A percentile compares a stretch with the other conserved stretches of the same genome.
Evolutionary conservation across 2,329 filamentous ascomycete genomes (phyloP).

Genomic region (Chaetomiaceae sp.): DNA sequence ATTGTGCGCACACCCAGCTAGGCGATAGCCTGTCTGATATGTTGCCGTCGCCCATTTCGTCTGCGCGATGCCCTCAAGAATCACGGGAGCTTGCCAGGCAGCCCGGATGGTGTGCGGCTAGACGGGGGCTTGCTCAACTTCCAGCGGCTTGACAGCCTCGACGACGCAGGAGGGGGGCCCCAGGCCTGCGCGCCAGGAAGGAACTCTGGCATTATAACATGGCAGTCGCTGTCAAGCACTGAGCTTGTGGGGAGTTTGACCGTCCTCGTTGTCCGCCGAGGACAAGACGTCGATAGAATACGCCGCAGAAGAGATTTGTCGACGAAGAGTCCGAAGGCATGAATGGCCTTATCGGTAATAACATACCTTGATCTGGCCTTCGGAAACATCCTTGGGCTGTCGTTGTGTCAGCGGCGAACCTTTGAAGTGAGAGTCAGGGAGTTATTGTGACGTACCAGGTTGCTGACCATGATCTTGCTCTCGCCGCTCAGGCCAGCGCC

Average conservation of each 20-base stretch:
- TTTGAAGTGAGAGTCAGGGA: neutral
- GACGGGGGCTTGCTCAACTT: conserved; percentile 27
- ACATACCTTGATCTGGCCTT: conserved; percentile 99
- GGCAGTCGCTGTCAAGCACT: conserved; percentile 19
- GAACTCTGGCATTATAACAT: conserved; percentile 24
- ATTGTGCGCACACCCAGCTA: conserved; percentile 20
- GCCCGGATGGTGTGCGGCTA: conserved; percentile 19
- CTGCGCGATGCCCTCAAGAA: conserved; percentile 14
- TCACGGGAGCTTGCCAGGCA: conserved; percentile 29
- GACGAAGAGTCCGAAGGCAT: conserved; percentile 67
- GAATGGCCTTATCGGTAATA: conserved; percentile 79
- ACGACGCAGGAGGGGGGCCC: conserved; percentile 1
- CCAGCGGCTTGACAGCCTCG: conserved; percentile 12
- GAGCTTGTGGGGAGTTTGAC: conserved; percentile 13
- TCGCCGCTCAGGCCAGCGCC: conserved; percentile 60
- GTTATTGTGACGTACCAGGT: conserved; percentile 66
- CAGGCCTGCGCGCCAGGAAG: conserved; percentile 21
- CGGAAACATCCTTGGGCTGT: conserved; percentile 92
- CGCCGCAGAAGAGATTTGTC: conserved; percentile 45
- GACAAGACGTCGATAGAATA: conserved; percentile 27
- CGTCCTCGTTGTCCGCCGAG: conserved; percentile 23
- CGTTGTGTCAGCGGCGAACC: conserved; percentile 41
- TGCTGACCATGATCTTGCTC: conserved; percentile 98
- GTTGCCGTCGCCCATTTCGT: conserved; percentile 18
- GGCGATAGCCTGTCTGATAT: conserved; percentile 18